Percentiles rank a stretch among this genome's conserved stretches.
phyloP scores from a whole-genome alignment of 306 rosid species.

The Quercus rubra region DNA sequence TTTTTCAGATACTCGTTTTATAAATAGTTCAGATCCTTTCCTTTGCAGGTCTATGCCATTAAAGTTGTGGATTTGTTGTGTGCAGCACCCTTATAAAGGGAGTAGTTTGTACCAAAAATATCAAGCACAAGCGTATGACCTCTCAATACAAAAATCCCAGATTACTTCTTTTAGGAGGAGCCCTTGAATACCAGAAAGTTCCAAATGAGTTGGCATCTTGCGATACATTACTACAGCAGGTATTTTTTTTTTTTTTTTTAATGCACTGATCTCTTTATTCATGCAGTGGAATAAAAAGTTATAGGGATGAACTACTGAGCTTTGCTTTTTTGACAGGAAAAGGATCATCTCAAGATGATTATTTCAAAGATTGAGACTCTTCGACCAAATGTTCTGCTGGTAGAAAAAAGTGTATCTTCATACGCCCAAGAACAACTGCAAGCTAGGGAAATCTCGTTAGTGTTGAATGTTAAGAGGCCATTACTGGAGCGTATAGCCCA shows the following conservation, averaged over 20 bases:
- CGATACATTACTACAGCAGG: constrained; percentile 88
- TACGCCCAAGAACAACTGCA: constrained; percentile 75
- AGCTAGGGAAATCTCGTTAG: constrained; percentile 89
- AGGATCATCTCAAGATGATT: constrained; percentile 74
- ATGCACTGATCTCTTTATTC: background rate
- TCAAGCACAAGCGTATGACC: constrained; percentile 98
- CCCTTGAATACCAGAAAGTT: constrained; percentile 90
- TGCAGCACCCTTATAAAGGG: constrained; percentile 83
- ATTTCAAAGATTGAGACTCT: constrained; percentile 85
- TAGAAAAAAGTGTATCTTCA: constrained; percentile 88
- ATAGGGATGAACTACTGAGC: constrained; percentile 10
- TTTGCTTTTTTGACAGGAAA: constrained; percentile 62
- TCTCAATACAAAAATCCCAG: constrained; percentile 85
- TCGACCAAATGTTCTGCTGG: constrained; percentile 90
- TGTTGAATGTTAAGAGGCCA: constrained; percentile 90
- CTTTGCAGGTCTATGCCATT: background rate
- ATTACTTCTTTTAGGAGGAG: constrained; percentile 76
- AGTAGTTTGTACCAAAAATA: constrained; percentile 91
- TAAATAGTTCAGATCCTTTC: background rate
- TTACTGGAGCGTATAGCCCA: constrained; percentile 87
- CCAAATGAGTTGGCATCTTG: constrained; percentile 87
- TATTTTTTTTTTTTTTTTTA: constrained; percentile 37
- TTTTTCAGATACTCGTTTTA: constrained; percentile 6
- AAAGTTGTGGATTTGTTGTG: constrained; percentile 19
- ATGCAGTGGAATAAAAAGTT: background rate